These are phyloP conservation scores for Bryoerythrophyllum caledonicum DNA, from an alignment of 225 moss, liverwort and hornwort genomes.

Conservation along the genomic window DNA sequence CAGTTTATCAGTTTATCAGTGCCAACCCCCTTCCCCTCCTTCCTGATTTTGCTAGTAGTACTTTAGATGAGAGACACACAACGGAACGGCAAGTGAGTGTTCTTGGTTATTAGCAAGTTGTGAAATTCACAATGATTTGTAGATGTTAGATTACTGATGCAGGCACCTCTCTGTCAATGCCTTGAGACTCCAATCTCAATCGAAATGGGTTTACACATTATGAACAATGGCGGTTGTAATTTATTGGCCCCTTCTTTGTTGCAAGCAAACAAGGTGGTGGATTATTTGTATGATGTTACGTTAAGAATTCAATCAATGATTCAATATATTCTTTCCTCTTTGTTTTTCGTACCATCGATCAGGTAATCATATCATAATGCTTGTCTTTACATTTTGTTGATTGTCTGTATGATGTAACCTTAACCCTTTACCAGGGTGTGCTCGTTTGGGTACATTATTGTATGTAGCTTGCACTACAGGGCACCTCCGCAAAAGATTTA, in stretches of 20 bases:
- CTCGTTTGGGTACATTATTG: too few species aligned
- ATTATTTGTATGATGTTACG: conserved; percentile 27
- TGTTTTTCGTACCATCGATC: too few species aligned
- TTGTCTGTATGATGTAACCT: too few species aligned
- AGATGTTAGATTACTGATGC: conserved; percentile 47
- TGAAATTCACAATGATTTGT: conserved; percentile 46
- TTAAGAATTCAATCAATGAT: neutral
- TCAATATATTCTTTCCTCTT: neutral
- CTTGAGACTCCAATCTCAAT: conserved; percentile 36
- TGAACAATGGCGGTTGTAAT: neutral
- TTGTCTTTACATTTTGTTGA: too few species aligned
- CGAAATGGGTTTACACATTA: conserved; percentile 38
- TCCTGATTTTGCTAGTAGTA: conserved; percentile 37
- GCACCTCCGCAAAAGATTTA: too few species aligned
- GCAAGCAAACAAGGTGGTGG: conserved; percentile 33
- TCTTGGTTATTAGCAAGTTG: conserved; percentile 30
- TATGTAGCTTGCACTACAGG: too few species aligned
- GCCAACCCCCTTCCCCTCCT: neutral
- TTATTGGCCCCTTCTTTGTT: conserved; percentile 5
- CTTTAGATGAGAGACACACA: conserved; percentile 5
- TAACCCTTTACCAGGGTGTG: too few species aligned
- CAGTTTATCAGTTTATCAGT: conserved; percentile 25
- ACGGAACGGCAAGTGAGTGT: conserved; percentile 32
- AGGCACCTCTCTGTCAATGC: conserved; percentile 37
- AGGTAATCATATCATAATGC: too few species aligned